These are phyloP conservation scores for Fagus crenata DNA, from an alignment of 306 rosid genomes.

Conservation along the genomic window DNA sequence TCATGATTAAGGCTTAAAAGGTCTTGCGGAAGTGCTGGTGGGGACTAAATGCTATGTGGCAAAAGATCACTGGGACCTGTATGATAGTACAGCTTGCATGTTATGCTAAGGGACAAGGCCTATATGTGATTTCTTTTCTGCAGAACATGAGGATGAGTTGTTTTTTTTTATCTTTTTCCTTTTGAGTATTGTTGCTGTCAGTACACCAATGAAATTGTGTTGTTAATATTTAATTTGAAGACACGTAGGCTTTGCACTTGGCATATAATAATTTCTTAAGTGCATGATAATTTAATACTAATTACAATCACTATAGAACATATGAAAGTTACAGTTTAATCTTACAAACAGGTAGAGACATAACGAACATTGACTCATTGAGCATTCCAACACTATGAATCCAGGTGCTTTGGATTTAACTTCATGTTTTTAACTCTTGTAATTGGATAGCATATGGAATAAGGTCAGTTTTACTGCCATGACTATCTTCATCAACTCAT, in stretches of 20 bases:
- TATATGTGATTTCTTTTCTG: constrained; percentile 15
- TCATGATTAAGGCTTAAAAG: constrained; percentile 26
- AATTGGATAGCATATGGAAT: neutral
- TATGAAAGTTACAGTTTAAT: too few species aligned
- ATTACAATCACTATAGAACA: too few species aligned
- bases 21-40: constrained; percentile 27
- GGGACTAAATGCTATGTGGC: constrained; percentile 26
- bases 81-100: constrained; percentile 30
- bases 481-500: too few species aligned
- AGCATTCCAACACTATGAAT: neutral
- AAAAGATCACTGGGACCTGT: constrained; percentile 15
- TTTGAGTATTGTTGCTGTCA: neutral
- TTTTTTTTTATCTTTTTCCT: constrained; percentile 6
- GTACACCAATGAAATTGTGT: neutral
- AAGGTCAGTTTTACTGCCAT: too few species aligned
- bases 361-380: neutral
- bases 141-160: constrained; percentile 23
- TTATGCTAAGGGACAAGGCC: constrained; percentile 30
- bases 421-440: neutral
- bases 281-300: too few species aligned
- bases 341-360: too few species aligned
- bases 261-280: constrained; percentile 2
- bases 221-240: neutral
- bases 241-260: neutral
- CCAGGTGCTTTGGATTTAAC: neutral